Evolutionary conservation across 768 basidiomycete genomes (phyloP).

Genomic region (Termitomyces sp.): DNA sequence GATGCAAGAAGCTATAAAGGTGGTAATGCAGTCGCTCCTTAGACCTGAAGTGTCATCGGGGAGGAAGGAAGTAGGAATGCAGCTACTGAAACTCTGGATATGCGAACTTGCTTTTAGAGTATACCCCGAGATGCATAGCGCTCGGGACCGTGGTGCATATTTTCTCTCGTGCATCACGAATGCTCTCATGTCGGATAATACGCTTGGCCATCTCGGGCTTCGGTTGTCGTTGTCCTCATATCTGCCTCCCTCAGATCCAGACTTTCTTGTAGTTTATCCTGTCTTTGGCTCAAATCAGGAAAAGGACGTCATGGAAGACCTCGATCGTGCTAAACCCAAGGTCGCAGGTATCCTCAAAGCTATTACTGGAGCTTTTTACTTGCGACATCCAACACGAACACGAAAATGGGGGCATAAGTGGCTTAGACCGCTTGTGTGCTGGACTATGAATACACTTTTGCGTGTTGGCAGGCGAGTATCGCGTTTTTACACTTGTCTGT

Average conservation of each 20-base stretch:
- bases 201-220: conserved; percentile 16
- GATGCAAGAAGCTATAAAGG: not conserved
- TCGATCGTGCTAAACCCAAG: not conserved
- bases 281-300: not conserved
- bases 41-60: conserved; percentile 11
- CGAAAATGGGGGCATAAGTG: conserved; percentile 6
- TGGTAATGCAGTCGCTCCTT: not conserved
- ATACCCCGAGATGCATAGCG: conserved; percentile 18
- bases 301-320: not conserved
- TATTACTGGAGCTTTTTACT: conserved; percentile 1
- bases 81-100: conserved; percentile 24
- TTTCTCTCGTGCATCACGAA: conserved; percentile 16
- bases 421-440: conserved; percentile 4
- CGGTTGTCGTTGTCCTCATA: conserved; percentile 16
- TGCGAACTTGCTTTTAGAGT: conserved; percentile 16
- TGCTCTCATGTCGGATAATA: conserved; percentile 11
- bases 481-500: not conserved
- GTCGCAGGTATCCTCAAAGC: conserved; percentile 3
- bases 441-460: conserved; percentile 3
- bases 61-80: conserved; percentile 20
- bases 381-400: conserved; percentile 1
- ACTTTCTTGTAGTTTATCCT: conserved; percentile 1
- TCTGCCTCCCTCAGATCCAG: conserved; percentile 12
- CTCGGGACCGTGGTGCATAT: conserved; percentile 15
- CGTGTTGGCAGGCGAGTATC: not conserved